Percentiles rank a stretch among this genome's conserved stretches.
phyloP scores from a whole-genome alignment of 2,329 filamentous ascomycete species.

The Colletotrichum magnum region DNA sequence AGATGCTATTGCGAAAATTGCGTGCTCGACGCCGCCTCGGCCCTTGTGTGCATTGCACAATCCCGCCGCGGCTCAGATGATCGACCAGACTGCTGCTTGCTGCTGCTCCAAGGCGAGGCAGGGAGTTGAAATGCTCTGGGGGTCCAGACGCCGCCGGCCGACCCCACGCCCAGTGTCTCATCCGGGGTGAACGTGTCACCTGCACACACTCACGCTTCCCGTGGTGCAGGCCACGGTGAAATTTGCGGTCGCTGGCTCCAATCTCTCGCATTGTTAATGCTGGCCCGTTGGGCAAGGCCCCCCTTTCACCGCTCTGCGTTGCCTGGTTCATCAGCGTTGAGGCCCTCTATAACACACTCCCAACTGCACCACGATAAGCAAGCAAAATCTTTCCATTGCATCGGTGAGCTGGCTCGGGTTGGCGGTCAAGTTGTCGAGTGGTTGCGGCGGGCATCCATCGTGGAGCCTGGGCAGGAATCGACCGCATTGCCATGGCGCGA shows the following conservation, averaged over 20 bases:
- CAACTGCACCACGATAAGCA: constrained; percentile 20
- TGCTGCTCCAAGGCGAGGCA: background rate
- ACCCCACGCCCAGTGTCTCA: constrained; percentile 29
- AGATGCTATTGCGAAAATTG: constrained; percentile 21
- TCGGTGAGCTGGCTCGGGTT: background rate
- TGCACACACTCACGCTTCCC: constrained; percentile 18
- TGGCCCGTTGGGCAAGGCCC: constrained; percentile 1
- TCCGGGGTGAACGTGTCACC: constrained; percentile 28
- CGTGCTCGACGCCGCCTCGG: constrained; percentile 5
- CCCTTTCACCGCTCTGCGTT: constrained; percentile 33
- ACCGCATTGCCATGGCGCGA: background rate
- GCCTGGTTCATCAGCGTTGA: constrained; percentile 11
- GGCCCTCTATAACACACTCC: constrained; percentile 6
- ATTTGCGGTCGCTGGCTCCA: constrained; percentile 17
- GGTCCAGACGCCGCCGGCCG: no score
- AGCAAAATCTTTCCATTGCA: background rate
- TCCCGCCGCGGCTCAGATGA: constrained; percentile 25
- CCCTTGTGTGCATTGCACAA: constrained; percentile 21
- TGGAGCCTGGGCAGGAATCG: constrained; percentile 4
- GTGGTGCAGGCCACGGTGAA: constrained; percentile 3
- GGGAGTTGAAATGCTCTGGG: constrained; percentile 3
- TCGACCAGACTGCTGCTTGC: constrained; percentile 1
- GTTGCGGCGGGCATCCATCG: constrained; percentile 2
- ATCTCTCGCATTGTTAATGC: constrained; percentile 31
- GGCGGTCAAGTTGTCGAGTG: constrained; percentile 16